Conservation (phyloP, 139 green algal species). For the Pleodorina starrii region DNA sequence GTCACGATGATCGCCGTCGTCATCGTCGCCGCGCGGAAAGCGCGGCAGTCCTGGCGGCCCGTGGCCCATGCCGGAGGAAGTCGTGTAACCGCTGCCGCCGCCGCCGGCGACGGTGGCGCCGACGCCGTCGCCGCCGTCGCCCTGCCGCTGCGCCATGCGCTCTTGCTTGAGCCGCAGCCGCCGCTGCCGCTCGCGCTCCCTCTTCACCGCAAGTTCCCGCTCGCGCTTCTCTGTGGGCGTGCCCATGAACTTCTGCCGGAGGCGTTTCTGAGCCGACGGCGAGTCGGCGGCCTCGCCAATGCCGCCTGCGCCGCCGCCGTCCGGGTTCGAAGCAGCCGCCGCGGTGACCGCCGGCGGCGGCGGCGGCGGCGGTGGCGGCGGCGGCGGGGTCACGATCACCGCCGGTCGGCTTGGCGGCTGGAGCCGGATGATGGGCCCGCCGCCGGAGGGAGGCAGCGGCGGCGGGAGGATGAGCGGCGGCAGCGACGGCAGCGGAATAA, state of each 20-base stretch:
- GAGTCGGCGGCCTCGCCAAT: neutral
- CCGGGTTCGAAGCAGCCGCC: neutral
- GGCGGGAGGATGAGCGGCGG: slow-evolving; percentile 21
- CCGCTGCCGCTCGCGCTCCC: slow-evolving; percentile 37
- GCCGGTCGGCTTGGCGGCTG: neutral
- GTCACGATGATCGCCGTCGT: neutral
- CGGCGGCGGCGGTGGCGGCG: neutral
- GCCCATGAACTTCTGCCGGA: slow-evolving; percentile 34
- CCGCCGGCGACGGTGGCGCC: slow-evolving; percentile 19
- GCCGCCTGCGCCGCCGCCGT: neutral
- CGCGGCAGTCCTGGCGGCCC: neutral
- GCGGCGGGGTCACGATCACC: neutral
- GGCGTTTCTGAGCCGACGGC: neutral
- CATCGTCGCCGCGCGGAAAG: neutral
- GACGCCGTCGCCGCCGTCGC: neutral
- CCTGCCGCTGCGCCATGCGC: slow-evolving; percentile 3
- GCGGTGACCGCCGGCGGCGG: neutral
- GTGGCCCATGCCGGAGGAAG: slow-evolving; percentile 8
- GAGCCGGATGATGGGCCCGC: slow-evolving; percentile 1
- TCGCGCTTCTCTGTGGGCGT: slow-evolving; percentile 42
- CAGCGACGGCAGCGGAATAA: neutral
- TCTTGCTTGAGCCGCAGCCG: slow-evolving; percentile 47
- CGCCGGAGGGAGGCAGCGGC: neutral
- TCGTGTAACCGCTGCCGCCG: slow-evolving; percentile 5
- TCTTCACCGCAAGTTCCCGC: slow-evolving; percentile 38